Base-by-base conservation (phyloP, 1,284 basidiomycete species). In the Pulveroboletus ridleyi region DNA sequence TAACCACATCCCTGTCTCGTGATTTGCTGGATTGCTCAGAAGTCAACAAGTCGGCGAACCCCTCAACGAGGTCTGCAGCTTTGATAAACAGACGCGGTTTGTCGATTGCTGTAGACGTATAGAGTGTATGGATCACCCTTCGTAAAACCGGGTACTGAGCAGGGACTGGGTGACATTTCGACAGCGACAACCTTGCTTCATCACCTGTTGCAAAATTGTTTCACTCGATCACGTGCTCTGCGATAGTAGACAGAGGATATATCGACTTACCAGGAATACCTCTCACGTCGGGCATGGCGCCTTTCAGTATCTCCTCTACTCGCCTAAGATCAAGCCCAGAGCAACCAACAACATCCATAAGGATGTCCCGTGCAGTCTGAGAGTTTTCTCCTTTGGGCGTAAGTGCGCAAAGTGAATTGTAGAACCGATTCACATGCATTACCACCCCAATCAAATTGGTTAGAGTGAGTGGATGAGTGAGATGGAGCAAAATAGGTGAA, bases 71-170 rank as follows among this genome's bases (percentile, higher is more conserved):
- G 65, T 92, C 89, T 13, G 74, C 77, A 3, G 89, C 82, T 72
- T 89, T 91, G 71, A 93, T 83, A 73, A 92, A 93, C 39, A 93
- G 79, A 18, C 81, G 82, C 1, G 88, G 78, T 69, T 89, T 89
- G 76, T 89, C 82, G 52, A 91, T 76, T 15, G 85, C 78, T 3
- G 80, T 72, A 6, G 86, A 82, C 33, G 78, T 74, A 7, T 80
- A 79, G 33, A 92, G 74, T 61, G 81, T 82, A 42, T 79, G 74
- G 23, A 88, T 75, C 41, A 82, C 74, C 62, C 79, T 80, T 59
- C 73, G 77, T 33, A 91, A 70, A 57, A 78, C 71, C 2, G 75
- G 69, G 56, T 78, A 71, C 71, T 88, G 82, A 8, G 78, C 69
- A 8, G 78, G 74, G 14, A 81, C 80, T 1, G 89, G 88, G 56